Evolutionary conservation across 1,284 basidiomycete species (phyloP).

Genomic region (Heterobasidion parviporum): DNA sequence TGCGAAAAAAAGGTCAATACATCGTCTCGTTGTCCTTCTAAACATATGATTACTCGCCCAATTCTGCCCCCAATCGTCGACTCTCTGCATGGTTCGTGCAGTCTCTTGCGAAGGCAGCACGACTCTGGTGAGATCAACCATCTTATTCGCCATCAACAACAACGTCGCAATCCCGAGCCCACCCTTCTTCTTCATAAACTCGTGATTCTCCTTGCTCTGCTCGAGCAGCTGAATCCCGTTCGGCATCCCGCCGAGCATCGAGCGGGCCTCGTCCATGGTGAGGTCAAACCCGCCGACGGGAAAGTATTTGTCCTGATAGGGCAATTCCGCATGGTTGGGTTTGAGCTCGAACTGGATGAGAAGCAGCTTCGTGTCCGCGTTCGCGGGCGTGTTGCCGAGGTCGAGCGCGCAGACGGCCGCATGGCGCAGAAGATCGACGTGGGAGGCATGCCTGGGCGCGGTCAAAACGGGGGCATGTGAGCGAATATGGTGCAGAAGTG

Average conservation of each 20-base stretch:
- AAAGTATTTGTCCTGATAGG: background rate
- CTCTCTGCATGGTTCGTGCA: background rate
- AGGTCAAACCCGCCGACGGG: background rate
- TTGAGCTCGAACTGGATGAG: background rate
- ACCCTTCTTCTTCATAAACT: conserved; percentile 5
- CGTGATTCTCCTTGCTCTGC: background rate
- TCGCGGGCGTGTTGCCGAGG: conserved; percentile 1
- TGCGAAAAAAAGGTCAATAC: no score
- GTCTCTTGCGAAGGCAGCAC: background rate
- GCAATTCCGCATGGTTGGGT: background rate
- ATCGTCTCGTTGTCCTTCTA: no score
- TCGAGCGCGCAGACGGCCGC: conserved; percentile 1
- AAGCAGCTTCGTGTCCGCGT: background rate
- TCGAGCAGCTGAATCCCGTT: conserved; percentile 1
- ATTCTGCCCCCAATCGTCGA: background rate
- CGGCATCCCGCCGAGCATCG: background rate
- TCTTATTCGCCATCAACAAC: conserved; percentile 1
- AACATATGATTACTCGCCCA: background rate
- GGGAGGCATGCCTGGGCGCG: background rate
- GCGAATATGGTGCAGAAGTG: background rate
- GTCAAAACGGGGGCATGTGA: background rate
- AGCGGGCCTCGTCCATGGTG: background rate
- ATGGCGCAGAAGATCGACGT: background rate
- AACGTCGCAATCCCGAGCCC: background rate
- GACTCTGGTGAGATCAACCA: background rate